A percentile compares a stretch with the other conserved stretches of the same genome.
Evolutionary conservation across 495 filamentous ascomycete genomes (phyloP).

Genomic region (Tuber indicum): DNA sequence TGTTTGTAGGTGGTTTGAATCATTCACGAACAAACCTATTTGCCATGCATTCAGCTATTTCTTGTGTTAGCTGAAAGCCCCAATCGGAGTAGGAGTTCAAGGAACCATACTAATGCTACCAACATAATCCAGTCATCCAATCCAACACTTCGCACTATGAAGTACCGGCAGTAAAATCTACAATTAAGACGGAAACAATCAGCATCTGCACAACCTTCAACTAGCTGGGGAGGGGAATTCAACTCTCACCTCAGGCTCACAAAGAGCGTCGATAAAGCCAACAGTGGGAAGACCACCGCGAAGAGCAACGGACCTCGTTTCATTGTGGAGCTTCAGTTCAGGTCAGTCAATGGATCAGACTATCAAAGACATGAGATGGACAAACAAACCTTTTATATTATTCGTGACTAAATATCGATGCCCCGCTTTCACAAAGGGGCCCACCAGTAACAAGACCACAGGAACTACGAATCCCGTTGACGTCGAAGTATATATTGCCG

Average conservation of each 20-base stretch:
- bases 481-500: neutral
- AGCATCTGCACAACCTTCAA: conserved; percentile 2
- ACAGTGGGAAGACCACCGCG: conserved; percentile 28
- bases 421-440: neutral
- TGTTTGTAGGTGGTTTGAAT: neutral
- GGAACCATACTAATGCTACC: conserved; percentile 25
- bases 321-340: conserved; percentile 12
- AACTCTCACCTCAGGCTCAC: conserved; percentile 33
- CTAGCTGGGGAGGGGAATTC: neutral
- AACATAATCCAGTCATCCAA: conserved; percentile 37
- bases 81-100: neutral
- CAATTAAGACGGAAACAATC: neutral
- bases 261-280: conserved; percentile 31
- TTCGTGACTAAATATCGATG: neutral
- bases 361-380: neutral
- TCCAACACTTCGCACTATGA: conserved; percentile 24
- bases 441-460: neutral
- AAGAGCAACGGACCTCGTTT: conserved; percentile 23
- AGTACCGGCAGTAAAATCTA: conserved; percentile 34
- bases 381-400: neutral
- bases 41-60: conserved; percentile 26
- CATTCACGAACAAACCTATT: conserved; percentile 18
- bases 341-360: neutral
- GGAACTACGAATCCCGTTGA: neutral
- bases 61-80: conserved; percentile 1